A percentile compares a stretch with the other conserved stretches of the same genome.
These are phyloP conservation scores for Solanum microdontum DNA, from an alignment of 257 asterid genomes.

Conservation along the genomic window DNA sequence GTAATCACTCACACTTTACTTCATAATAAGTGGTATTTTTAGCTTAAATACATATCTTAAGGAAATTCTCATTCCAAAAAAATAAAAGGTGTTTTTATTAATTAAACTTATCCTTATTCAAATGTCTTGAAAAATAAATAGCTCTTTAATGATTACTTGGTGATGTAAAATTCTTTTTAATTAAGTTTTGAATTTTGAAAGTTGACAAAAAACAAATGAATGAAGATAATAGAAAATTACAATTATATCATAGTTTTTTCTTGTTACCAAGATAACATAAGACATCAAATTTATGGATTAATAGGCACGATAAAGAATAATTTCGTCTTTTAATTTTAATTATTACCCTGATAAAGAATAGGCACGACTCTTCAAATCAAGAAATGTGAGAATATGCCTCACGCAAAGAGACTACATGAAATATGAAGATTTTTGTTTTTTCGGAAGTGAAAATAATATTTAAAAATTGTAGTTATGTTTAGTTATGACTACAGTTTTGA, in stretches of 20 bases:
- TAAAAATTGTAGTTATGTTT: not conserved
- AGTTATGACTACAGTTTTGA: too few species aligned
- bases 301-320: too few species aligned
- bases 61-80: not conserved
- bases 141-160: too few species aligned
- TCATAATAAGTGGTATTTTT: not conserved
- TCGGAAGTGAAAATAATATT: not conserved
- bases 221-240: not conserved
- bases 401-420: too few species aligned
- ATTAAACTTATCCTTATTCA: not conserved
- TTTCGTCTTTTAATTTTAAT: too few species aligned
- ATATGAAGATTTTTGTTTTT: too few species aligned
- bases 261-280: not conserved
- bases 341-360: too few species aligned
- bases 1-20: not conserved
- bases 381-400: too few species aligned
- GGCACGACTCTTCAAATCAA: too few species aligned
- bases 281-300: not conserved
- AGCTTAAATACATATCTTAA: too few species aligned
- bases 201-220: not conserved
- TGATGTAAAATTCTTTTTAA: too few species aligned
- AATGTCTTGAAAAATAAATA: not conserved
- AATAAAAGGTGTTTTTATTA: not conserved
- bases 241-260: not conserved
- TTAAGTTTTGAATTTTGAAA: not conserved